Conservation (phyloP, 768 basidiomycete genomes). For the Saitozyma sp. region DNA sequence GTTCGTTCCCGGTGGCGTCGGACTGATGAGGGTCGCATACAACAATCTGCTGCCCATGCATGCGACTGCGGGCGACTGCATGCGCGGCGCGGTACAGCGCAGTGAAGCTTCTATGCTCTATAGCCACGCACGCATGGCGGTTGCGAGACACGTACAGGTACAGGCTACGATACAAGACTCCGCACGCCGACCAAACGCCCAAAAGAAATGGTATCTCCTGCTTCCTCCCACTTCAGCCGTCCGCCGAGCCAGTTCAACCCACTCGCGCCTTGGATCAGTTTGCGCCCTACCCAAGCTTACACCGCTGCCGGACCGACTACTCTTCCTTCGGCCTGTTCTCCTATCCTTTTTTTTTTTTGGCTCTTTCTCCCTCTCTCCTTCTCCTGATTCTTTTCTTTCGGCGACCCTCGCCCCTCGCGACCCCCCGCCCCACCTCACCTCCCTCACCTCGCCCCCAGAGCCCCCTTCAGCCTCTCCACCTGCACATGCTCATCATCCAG, state of each 20-base stretch:
- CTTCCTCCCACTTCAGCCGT: not conserved
- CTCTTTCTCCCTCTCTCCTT: not conserved
- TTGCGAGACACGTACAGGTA: no score
- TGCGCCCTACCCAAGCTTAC: not conserved
- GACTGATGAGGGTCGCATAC: no score
- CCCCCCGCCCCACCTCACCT: not conserved
- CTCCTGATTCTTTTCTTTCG: not conserved
- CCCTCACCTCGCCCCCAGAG: no score
- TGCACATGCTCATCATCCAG: conserved; percentile 7
- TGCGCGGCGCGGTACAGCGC: no score
- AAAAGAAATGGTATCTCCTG: not conserved
- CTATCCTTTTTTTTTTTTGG: not conserved
- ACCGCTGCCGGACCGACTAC: not conserved
- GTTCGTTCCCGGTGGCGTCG: no score
- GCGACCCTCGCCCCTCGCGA: not conserved
- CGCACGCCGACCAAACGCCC: no score
- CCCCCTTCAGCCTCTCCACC: no score
- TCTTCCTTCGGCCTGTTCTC: not conserved
- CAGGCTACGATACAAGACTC: no score
- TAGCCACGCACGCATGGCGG: no score
- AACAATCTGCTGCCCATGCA: no score
- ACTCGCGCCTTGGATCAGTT: not conserved
- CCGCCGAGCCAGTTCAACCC: not conserved
- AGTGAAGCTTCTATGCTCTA: no score
- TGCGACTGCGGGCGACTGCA: no score